These are phyloP conservation scores for Aspergillus eucalypticola DNA, from an alignment of 2,329 filamentous ascomycete genomes.

Conservation along the genomic window DNA sequence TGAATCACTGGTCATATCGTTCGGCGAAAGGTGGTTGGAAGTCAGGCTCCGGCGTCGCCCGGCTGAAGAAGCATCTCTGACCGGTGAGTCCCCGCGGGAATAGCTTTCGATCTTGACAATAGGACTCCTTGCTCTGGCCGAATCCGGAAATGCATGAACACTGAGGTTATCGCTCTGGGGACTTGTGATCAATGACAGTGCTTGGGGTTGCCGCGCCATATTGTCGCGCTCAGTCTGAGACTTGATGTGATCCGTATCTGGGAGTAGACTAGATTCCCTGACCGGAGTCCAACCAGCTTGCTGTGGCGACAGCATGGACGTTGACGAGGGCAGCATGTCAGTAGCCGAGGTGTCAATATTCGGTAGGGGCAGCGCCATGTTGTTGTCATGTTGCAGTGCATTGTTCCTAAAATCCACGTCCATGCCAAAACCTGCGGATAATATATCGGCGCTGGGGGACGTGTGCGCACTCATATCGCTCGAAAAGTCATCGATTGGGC, in stretches of 20 bases:
- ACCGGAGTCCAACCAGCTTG: conserved; percentile 37
- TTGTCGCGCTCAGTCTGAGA: conserved; percentile 18
- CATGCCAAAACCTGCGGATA: conserved; percentile 23
- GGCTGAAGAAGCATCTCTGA: conserved; percentile 27
- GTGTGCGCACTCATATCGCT: conserved; percentile 32
- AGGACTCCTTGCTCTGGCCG: conserved; percentile 41
- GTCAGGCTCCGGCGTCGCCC: conserved; percentile 35
- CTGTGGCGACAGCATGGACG: conserved; percentile 27
- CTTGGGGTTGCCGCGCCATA: conserved; percentile 19
- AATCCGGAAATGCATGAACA: conserved; percentile 19
- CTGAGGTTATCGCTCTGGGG: conserved; percentile 28
- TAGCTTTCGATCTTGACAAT: conserved; percentile 48
- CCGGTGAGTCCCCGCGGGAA: conserved; percentile 47
- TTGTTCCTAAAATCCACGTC: conserved; percentile 19
- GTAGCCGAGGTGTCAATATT: conserved; percentile 2
- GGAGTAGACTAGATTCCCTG: conserved; percentile 32
- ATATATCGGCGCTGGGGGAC: conserved; percentile 25
- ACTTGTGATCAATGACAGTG: conserved; percentile 28
- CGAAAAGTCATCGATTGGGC: conserved; percentile 30
- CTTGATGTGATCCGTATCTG: conserved; percentile 20
- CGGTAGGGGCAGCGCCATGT: conserved; percentile 6
- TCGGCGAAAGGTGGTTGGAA: conserved; percentile 39
- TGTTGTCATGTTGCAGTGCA: conserved; percentile 14
- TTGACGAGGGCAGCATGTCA: conserved; percentile 16
- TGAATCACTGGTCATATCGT: conserved; percentile 28